phyloP scores from a whole-genome alignment of 139 green algal genomes.

The Mesotaenium endlicherianum region DNA sequence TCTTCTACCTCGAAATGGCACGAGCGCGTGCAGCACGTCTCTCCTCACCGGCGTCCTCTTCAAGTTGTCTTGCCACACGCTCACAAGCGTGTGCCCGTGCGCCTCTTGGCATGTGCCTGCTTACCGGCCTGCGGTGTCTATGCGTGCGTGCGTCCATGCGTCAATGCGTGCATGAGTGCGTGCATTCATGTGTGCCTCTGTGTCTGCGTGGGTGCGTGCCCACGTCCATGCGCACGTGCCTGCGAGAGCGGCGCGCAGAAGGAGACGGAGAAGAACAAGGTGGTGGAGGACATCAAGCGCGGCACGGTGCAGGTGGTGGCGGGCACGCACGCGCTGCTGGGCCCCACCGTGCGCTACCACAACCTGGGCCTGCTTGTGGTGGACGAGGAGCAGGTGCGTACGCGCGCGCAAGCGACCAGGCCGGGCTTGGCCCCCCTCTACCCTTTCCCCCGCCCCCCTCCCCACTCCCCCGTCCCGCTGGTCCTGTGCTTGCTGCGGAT shows the following conservation, averaged over 20 bases:
- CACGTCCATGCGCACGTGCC: not conserved
- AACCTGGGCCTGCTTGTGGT: constrained; percentile 56
- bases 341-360: constrained; percentile 36
- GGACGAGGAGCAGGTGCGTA: constrained; percentile 57
- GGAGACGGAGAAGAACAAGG: constrained; percentile 40
- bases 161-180: not conserved
- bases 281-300: constrained; percentile 27
- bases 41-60: too few relatives aligned
- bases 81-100: not conserved
- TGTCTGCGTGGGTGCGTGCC: not conserved
- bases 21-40: too few relatives aligned
- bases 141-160: not conserved
- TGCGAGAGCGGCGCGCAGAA: constrained; percentile 24
- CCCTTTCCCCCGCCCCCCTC: not conserved
- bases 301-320: constrained; percentile 47
- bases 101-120: not conserved
- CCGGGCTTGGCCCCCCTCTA: too few relatives aligned
- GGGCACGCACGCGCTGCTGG: constrained; percentile 57
- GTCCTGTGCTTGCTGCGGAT: not conserved
- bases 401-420: too few relatives aligned
- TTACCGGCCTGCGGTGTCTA: too few relatives aligned
- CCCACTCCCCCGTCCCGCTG: not conserved
- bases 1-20: too few relatives aligned
- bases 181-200: not conserved
- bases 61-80: too few relatives aligned